Conservation (phyloP, 192 early-diverging fungal genomes). For the Physocladia obscura region DNA sequence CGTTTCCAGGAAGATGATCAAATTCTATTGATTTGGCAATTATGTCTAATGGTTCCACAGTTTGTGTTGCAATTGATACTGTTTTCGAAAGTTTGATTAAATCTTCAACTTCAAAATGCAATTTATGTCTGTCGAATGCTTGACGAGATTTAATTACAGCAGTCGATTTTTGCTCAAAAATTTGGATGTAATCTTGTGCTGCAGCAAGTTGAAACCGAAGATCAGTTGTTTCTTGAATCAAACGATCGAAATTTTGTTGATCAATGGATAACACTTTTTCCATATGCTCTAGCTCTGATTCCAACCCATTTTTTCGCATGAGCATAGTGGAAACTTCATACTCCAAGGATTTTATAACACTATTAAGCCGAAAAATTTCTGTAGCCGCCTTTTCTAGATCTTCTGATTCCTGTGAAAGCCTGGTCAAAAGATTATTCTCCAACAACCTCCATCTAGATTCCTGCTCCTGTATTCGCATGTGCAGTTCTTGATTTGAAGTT, state of each 20-base stretch:
- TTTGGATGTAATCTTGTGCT: background rate
- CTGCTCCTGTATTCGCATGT: background rate
- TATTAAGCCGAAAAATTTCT: background rate
- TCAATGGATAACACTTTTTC: background rate
- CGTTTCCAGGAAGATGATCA: too few species aligned
- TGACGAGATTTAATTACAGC: too few species aligned
- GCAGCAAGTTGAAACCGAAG: slow-evolving; percentile 4
- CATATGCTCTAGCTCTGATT: background rate
- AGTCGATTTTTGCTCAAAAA: background rate
- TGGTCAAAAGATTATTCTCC: background rate
- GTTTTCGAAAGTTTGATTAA: too few species aligned
- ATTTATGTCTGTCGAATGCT: too few species aligned
- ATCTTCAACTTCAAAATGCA: too few species aligned
- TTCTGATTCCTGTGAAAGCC: background rate
- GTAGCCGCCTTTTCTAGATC: background rate
- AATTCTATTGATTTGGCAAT: too few species aligned
- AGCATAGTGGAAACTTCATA: background rate
- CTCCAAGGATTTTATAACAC: background rate
- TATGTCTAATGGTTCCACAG: too few species aligned
- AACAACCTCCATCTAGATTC: background rate
- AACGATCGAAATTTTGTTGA: background rate
- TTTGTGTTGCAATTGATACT: too few species aligned
- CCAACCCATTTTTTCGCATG: background rate
- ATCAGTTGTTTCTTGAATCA: background rate
- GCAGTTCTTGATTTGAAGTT: background rate